phyloP scores from a whole-genome alignment of 352 stramenopile genomes.

The Globisporangium iwayamae region DNA sequence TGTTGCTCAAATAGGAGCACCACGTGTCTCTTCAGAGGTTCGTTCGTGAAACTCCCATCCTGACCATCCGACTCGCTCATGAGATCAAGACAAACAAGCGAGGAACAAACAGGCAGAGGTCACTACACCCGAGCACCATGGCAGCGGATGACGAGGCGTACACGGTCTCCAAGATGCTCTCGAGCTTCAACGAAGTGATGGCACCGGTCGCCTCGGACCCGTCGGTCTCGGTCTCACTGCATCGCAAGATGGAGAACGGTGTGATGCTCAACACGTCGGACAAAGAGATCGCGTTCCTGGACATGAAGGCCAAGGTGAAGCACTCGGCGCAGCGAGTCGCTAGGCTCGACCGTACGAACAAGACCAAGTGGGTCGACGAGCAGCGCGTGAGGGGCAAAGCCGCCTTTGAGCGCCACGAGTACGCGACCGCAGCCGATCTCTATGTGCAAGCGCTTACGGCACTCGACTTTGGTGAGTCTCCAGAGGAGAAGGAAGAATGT shows the following conservation, averaged over 20 bases:
- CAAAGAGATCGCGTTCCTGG: constrained; percentile 72
- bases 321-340: constrained; percentile 58
- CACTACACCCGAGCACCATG: constrained; percentile 18
- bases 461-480: constrained; percentile 50
- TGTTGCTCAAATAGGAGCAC: neutral
- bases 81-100: neutral
- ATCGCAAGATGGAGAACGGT: constrained; percentile 73
- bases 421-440: constrained; percentile 46
- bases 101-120: neutral
- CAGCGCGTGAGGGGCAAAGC: constrained; percentile 49
- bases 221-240: constrained; percentile 50
- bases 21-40: neutral
- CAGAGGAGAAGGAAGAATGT: constrained; percentile 33
- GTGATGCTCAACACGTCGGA: constrained; percentile 75
- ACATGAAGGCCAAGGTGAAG: constrained; percentile 74
- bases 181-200: constrained; percentile 80
- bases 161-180: constrained; percentile 84
- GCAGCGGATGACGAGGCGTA: constrained; percentile 40
- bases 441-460: constrained; percentile 72
- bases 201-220: constrained; percentile 45
- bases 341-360: constrained; percentile 28
- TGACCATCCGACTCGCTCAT: neutral
- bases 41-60: neutral
- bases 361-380: constrained; percentile 39
- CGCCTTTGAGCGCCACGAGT: constrained; percentile 43